Conservation (phyloP, 2,329 filamentous ascomycete genomes). For the Aphanocladium album region DNA sequence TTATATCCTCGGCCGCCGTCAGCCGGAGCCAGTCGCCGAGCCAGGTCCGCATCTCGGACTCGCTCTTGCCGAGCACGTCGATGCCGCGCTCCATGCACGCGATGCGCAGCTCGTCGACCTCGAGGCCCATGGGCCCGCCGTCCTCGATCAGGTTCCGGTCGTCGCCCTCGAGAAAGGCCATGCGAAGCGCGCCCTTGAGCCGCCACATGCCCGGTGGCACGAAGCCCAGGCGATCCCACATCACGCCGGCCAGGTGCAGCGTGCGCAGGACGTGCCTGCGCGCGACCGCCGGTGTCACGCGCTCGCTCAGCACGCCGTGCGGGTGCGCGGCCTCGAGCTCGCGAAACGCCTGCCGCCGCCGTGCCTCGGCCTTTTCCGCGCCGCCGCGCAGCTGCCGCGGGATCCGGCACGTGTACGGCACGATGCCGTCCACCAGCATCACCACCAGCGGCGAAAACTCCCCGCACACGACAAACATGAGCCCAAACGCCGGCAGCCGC, state of each 20-base stretch:
- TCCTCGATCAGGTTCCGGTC: conserved; percentile 61
- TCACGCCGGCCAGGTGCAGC: conserved; percentile 39
- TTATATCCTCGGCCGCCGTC: conserved; percentile 33
- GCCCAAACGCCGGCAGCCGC: conserved; percentile 72
- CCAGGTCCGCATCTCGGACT: conserved; percentile 47
- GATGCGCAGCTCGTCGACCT: conserved; percentile 59
- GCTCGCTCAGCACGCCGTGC: conserved; percentile 31
- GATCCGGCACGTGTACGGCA: conserved; percentile 79
- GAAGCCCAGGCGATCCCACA: conserved; percentile 48
- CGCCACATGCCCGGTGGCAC: conserved; percentile 48
- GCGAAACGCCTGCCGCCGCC: conserved; percentile 46
- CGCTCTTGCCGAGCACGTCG: conserved; percentile 50
- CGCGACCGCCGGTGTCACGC: conserved; percentile 26
- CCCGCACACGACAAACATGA: conserved; percentile 73
- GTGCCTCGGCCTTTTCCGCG: conserved; percentile 49
- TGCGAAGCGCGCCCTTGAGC: conserved; percentile 45
- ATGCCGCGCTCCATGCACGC: conserved; percentile 69
- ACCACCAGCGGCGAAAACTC: conserved; percentile 83
- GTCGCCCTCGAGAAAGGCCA: conserved; percentile 64
- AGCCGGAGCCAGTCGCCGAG: conserved; percentile 45
- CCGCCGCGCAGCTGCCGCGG: conserved; percentile 64
- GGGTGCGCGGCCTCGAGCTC: conserved; percentile 30
- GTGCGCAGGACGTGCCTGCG: conserved; percentile 36
- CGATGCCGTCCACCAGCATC: conserved; percentile 61
- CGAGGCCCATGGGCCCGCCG: conserved; percentile 54